phyloP scores from a whole-genome alignment of 192 early-diverging fungal genomes.

The Oehlia diaphana region DNA sequence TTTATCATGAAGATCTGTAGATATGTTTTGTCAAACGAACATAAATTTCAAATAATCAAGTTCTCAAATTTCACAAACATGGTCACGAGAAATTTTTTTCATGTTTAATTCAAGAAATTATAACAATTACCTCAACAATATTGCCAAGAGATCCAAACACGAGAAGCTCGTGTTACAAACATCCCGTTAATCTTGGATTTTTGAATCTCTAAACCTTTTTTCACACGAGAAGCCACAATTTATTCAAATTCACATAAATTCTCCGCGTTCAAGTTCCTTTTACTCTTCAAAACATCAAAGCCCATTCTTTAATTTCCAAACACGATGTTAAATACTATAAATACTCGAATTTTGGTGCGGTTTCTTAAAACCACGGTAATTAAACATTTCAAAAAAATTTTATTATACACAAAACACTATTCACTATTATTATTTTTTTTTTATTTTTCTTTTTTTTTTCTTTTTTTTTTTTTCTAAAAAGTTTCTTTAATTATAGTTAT shows the following conservation, averaged over 20 bases:
- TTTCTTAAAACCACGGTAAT: background rate
- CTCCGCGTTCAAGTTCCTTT: background rate
- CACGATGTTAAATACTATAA: background rate
- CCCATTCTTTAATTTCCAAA: background rate
- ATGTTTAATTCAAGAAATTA: no score
- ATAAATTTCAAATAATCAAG: no score
- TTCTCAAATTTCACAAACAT: no score
- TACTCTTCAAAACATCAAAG: background rate
- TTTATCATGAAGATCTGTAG: no score
- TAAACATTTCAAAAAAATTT: no score
- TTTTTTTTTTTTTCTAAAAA: background rate
- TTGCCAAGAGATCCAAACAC: background rate
- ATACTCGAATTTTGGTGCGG: background rate
- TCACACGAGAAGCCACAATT: background rate
- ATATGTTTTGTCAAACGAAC: no score
- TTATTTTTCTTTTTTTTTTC: background rate
- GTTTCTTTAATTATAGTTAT: background rate
- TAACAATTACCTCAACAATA: no score
- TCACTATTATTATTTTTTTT: background rate
- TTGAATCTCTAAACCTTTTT: background rate
- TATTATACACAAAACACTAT: no score
- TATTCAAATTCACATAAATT: background rate
- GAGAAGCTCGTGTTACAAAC: background rate
- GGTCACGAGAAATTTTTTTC: background rate
- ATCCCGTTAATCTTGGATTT: background rate